These are phyloP conservation scores for Aspergillus sp. DNA, from an alignment of 2,329 filamentous ascomycete species.

Conservation along the genomic window DNA sequence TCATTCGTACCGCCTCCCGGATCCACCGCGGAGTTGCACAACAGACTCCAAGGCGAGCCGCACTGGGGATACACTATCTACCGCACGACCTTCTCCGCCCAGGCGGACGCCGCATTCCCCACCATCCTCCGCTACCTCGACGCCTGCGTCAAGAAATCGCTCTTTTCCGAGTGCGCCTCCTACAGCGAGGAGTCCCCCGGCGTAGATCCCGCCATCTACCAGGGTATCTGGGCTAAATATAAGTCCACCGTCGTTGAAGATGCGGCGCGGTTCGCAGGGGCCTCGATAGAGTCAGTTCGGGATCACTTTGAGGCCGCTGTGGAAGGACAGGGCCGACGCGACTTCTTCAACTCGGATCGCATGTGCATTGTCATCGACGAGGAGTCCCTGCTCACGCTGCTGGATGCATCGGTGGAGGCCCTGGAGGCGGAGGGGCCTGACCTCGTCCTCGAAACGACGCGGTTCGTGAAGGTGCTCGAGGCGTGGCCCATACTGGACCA, in stretches of 20 bases:
- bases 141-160: conserved; percentile 10
- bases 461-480: conserved; percentile 15
- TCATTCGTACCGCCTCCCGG: too few relatives aligned
- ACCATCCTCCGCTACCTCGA: conserved; percentile 11
- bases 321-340: conserved; percentile 1
- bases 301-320: conserved; percentile 10
- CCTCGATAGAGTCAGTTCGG: conserved; percentile 12
- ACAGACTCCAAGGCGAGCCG: background rate
- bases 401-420: conserved; percentile 6
- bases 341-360: conserved; percentile 8
- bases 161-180: conserved; percentile 1
- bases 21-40: too few relatives aligned
- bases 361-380: conserved; percentile 16
- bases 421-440: conserved; percentile 2
- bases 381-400: conserved; percentile 16
- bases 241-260: conserved; percentile 13
- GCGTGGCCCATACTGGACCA: conserved; percentile 9
- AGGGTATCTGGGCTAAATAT: conserved; percentile 10
- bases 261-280: background rate
- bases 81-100: conserved; percentile 14
- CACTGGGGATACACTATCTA: conserved; percentile 16
- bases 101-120: conserved; percentile 12
- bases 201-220: conserved; percentile 1
- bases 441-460: background rate
- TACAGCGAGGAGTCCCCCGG: background rate